Evolutionary conservation across 805 yeast genomes (phyloP), one percentile per base, ranked within the genome.

Genomic region (Metschnikowia henanensis): DNA sequence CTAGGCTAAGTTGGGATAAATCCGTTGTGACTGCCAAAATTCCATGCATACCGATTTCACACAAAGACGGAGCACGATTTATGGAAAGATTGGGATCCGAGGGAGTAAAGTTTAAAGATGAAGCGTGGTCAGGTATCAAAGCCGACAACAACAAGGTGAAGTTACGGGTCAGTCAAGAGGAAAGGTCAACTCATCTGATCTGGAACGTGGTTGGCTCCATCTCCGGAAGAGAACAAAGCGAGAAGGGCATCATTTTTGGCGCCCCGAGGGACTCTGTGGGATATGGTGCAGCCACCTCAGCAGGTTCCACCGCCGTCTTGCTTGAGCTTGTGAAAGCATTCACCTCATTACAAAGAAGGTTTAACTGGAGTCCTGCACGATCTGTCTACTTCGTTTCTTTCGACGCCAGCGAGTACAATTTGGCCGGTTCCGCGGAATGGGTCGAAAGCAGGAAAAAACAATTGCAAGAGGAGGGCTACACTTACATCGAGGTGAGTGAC

Each of bases 381-480:
- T 75, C 91, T 3, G 82, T 91, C 12, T 83, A 84, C 57, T 90
- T 91, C 65, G 80, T 81, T 0, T 87, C 96, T 0, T 89, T 86
- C 69, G 95, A 91, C 55, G 97, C 87, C 1, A 69, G 85, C 0
- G 81, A 83, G 48, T 89, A 84, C 56, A 90, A 90, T 59, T 67
- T 75, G 52, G 96, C 94, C 0, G 98, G 98, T 0, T 74, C 87
- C n/a, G 75, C 90, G 0, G 92, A 85, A 56, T 81, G 91, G 76
- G 72, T 83, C 6, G 87, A 84, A 52, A 66, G 72, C 29, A 75
- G 76, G 44, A 60, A 67, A n/a, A 74, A 76, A 19, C 74, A 72
- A 30, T 65, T 89, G 21, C 67, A 72, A 41, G 73, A 77, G 36
- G 83, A 84, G 50, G 84, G 85, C 0, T 81, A 78, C 55, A 73